Evolutionary conservation across 1,284 basidiomycete species (phyloP), one percentile per base, ranked within the genome.

Genomic region (Fomitiporia mediterranea): DNA sequence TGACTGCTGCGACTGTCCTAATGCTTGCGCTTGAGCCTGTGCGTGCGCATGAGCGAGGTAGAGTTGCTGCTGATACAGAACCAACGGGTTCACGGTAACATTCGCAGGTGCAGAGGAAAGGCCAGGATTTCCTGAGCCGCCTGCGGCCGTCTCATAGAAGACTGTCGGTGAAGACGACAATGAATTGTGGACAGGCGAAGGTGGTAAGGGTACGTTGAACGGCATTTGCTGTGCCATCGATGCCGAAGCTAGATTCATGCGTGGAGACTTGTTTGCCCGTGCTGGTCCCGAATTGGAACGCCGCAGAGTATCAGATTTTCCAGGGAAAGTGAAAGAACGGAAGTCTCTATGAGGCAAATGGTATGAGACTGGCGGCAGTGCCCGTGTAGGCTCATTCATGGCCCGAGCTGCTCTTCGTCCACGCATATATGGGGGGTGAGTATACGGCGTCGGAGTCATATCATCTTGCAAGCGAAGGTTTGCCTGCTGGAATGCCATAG

Each of bases 211-310:
- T 57, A 61, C 25, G 67, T 70, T 51, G 28, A 66, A 64, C 3
- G 66, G 61, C 53, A 63, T 63, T 19, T 61, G 58, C 50, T 60
- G 59, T 25, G 60, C 53, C 44, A 59, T 53, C 19, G 66, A 39
- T 21, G 42, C 30, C 9, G 59, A 43, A 62, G 53, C 56, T 64
- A 66, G 51, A 66, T 63, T 25, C 65, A 65, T 47, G n/a, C 59
- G 51, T 34, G 50, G 21, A 13, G 57, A 13, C n/a, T 50, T 27
- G 50, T 37, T 19, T 27, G 50, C 35, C 25, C 61, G 49, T 39
- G 71, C 65, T 11, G 73, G 70, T 28, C 71, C 70, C 1, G 72
- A 74, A 54, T 68, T 65, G 6, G 73, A 73, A 19, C 72, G 64
- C 39, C 70, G 66, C 8, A 68, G 67, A 25, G 66, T 65, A 51